These are phyloP conservation scores for Isoetes taiwanensis DNA, from an alignment of 75 land plant species.

Conservation along the genomic window DNA sequence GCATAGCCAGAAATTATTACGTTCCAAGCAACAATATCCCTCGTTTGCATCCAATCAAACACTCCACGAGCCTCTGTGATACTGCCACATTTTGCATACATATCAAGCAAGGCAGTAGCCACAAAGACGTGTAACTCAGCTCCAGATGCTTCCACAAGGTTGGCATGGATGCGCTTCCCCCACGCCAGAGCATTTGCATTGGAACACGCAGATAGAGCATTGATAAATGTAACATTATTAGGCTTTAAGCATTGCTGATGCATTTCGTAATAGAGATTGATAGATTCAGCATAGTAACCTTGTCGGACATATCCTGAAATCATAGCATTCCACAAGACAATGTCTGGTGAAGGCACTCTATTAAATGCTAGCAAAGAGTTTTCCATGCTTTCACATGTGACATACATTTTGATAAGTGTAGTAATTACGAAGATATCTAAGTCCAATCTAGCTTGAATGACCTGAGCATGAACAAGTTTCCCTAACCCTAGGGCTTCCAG, in stretches of 20 bases:
- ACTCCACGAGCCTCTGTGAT: constrained; percentile 14
- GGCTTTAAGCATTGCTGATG: constrained; percentile 4
- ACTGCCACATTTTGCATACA: constrained; percentile 11
- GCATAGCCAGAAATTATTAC: constrained; percentile 18
- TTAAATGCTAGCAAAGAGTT: constrained; percentile 2
- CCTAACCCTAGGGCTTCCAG: background rate
- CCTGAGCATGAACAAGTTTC: background rate
- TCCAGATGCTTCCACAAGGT: constrained; percentile 10
- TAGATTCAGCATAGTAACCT: background rate
- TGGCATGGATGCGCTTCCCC: constrained; percentile 29
- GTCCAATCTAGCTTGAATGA: background rate
- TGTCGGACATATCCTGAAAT: constrained; percentile 5
- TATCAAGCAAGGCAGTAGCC: constrained; percentile 16
- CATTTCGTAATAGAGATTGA: constrained; percentile 11
- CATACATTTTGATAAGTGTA: constrained; percentile 13
- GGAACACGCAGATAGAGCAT: constrained; percentile 26
- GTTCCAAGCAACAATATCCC: constrained; percentile 24
- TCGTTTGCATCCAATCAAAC: constrained; percentile 16
- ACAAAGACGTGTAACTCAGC: constrained; percentile 18
- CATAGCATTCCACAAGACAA: constrained; percentile 12
- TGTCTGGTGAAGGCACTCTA: background rate
- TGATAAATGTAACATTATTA: constrained; percentile 18
- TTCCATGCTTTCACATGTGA: background rate
- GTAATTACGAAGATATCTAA: background rate
- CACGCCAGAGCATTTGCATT: background rate